phyloP scores from a whole-genome alignment of 352 stramenopile species.

The Globisporangium cederbergense region DNA sequence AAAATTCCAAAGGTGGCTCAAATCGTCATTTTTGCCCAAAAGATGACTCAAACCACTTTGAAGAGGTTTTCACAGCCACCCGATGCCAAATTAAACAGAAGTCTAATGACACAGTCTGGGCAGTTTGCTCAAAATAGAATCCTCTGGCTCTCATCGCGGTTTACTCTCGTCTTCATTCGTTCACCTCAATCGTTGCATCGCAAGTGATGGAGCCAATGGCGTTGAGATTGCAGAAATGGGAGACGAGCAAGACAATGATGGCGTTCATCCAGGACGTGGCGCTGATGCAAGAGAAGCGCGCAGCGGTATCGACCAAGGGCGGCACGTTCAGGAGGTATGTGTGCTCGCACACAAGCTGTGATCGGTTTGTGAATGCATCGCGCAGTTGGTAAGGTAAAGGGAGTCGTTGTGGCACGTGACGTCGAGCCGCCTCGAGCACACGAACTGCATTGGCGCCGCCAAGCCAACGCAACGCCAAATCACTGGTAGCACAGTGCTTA shows the following conservation, averaged over 20 bases:
- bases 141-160: background rate
- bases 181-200: background rate
- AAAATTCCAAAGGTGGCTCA: slow-evolving; percentile 2
- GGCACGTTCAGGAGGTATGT: background rate
- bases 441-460: background rate
- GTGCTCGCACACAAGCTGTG: background rate
- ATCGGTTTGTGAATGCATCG: background rate
- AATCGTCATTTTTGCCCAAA: background rate
- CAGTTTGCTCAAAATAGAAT: background rate
- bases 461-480: background rate
- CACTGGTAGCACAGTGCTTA: background rate
- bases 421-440: background rate
- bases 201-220: background rate
- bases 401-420: background rate
- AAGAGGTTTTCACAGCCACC: background rate
- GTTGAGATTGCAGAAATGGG: background rate
- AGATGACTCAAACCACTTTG: background rate
- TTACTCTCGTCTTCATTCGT: background rate
- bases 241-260: background rate
- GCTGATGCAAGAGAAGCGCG: background rate
- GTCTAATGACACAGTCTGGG: background rate
- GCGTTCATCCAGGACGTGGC: background rate
- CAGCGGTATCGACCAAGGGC: background rate
- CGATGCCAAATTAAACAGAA: background rate
- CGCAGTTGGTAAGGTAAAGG: background rate